Percentiles rank a stretch among this genome's conserved stretches.
These are phyloP conservation scores for Aspergillus homomorphus DNA, from an alignment of 495 filamentous ascomycete species.

Conservation along the genomic window DNA sequence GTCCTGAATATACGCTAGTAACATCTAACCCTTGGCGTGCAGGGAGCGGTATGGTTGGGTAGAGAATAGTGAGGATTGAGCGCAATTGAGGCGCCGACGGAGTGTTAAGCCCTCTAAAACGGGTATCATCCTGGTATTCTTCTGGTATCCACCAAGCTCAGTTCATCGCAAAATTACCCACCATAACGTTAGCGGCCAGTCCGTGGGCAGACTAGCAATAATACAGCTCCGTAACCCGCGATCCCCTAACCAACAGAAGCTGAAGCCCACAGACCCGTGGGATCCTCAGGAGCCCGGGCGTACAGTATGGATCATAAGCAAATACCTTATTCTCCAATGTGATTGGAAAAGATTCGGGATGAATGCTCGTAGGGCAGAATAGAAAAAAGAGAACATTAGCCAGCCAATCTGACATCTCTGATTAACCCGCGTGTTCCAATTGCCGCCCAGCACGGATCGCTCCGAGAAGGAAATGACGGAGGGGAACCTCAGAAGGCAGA, in stretches of 20 bases:
- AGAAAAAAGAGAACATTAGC: too few relatives aligned
- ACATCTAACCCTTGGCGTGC: neutral
- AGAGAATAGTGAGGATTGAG: neutral
- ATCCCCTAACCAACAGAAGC: neutral
- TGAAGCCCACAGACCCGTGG: slow-evolving; percentile 1
- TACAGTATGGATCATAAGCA: slow-evolving; percentile 3
- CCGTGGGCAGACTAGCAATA: neutral
- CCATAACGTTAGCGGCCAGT: neutral
- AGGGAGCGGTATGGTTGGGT: neutral
- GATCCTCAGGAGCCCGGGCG: neutral
- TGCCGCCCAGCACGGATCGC: neutral
- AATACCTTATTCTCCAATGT: neutral
- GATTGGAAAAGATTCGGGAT: neutral
- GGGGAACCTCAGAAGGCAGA: neutral
- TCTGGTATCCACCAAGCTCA: neutral
- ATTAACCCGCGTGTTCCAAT: too few relatives aligned
- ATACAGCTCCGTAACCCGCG: neutral
- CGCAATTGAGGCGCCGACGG: neutral
- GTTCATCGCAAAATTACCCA: too few relatives aligned
- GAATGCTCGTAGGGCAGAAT: too few relatives aligned
- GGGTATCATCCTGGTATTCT: neutral
- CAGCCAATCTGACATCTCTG: too few relatives aligned
- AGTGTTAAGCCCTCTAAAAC: neutral
- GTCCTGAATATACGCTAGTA: neutral
- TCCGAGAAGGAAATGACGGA: neutral